Evolutionary conservation across 768 basidiomycete species (phyloP).

Genomic region (Pleurotus citrinopileatus): DNA sequence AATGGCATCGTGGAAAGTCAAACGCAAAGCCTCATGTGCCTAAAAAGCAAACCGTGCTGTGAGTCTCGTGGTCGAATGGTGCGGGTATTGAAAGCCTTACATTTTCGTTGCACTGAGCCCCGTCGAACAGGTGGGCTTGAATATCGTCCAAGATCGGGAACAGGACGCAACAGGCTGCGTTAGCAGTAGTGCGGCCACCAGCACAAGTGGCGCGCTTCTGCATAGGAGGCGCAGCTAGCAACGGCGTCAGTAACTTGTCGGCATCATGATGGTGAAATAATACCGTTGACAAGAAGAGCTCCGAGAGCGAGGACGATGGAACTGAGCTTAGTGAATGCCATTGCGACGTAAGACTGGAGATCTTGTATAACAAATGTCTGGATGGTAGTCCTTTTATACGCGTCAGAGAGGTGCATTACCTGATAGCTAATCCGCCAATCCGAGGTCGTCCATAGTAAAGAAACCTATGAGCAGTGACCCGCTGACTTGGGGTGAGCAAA

Average conservation of each 20-base stretch:
- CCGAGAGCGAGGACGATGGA: slow-evolving; percentile 4
- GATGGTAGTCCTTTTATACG: not conserved
- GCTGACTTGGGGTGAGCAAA: not conserved
- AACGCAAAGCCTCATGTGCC: slow-evolving; percentile 26
- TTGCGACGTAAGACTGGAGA: not conserved
- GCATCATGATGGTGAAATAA: too few species aligned
- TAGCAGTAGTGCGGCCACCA: slow-evolving; percentile 24
- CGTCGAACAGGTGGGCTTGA: slow-evolving; percentile 23
- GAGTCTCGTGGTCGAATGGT: not conserved
- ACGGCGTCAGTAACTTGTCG: not conserved
- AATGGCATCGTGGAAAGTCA: slow-evolving; percentile 43
- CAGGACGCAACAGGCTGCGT: slow-evolving; percentile 25
- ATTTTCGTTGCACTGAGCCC: slow-evolving; percentile 26
- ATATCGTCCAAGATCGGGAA: slow-evolving; percentile 23
- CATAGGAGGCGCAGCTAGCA: not conserved
- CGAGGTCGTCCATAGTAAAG: not conserved
- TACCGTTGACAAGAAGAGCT: not conserved
- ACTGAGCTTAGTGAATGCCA: not conserved
- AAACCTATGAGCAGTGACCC: not conserved
- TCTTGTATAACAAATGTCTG: not conserved
- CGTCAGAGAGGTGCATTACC: not conserved
- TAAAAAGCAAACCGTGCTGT: not conserved
- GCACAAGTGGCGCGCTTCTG: slow-evolving; percentile 23
- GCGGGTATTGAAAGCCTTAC: slow-evolving; percentile 5
- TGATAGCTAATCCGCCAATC: too few species aligned